Evolutionary conservation across 208 protist genomes (phyloP), one percentile per base, ranked within the genome.

Genomic region (Trypanosoma congolense): DNA sequence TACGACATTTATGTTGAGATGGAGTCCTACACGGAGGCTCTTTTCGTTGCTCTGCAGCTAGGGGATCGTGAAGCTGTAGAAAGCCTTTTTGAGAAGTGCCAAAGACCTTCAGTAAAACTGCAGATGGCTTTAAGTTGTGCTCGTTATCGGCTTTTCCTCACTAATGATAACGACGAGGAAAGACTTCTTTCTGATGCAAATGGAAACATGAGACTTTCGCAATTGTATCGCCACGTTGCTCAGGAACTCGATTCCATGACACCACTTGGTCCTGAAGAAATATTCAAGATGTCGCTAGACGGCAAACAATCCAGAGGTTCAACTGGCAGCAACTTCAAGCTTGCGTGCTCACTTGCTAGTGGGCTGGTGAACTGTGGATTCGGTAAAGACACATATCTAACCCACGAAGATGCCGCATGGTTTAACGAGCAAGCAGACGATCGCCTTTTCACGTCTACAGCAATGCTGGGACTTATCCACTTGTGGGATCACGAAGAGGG

Each of bases 401-500:
- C 80, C 16, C 73, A 80, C 22, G 74, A 78, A 9, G 61, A 73
- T n/a, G 73, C 41, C 46, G 87, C 87, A 30, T 98, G 96, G 80
- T 64, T 96, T 31, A 98, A 95, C 65, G 97, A 99, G 52, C 92
- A 98, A 77, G 97, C 97, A 60, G 98, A 98, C 51, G 89, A 97
- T 51, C 90, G 85, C 56, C 93, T 98, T 66, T 95, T 99, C 40
- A 92, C 83, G 31, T 98, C 97, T 19, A 96, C 92, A 4, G 97
- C 97, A 0, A 96, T 96, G 12, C 78, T 99, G 9, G 98, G 98
- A 29, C 72, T 99, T 64, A 77, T 99, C 30, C 76, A 98, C 46
- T 68, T 99, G 40, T 99, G 98, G 98, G 97, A 99, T 70, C 82
- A 99, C 48, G 95, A 96, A 16, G 89, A 90, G 33, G 98, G 97